Evolutionary conservation across 1,284 basidiomycete species (phyloP).

Genomic region (Austroboletus rostrupii): DNA sequence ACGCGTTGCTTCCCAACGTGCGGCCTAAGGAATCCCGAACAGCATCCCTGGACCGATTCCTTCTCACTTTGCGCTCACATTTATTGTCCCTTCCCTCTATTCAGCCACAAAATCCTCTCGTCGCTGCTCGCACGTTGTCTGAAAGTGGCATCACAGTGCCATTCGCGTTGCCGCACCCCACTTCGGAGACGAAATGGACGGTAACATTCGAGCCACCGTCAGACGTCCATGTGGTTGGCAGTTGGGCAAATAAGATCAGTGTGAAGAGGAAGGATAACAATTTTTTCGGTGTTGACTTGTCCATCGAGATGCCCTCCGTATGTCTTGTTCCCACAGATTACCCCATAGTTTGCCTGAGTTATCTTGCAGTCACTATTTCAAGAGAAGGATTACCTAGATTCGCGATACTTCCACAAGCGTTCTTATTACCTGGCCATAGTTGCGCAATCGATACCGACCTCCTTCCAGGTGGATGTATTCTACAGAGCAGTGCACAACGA

Average conservation of each 20-base stretch:
- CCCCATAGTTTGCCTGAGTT: neutral
- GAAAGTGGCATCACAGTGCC: constrained; percentile 56
- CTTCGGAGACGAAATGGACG: constrained; percentile 74
- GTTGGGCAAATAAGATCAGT: constrained; percentile 66
- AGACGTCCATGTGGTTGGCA: constrained; percentile 70
- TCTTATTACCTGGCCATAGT: constrained; percentile 87
- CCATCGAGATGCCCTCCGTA: constrained; percentile 84
- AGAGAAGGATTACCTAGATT: constrained; percentile 91
- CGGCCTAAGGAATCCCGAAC: constrained; percentile 57
- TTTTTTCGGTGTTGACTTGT: constrained; percentile 77
- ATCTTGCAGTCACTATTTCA: constrained; percentile 70
- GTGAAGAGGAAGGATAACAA: constrained; percentile 63
- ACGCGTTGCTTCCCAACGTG: constrained; percentile 74
- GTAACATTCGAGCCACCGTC: constrained; percentile 67
- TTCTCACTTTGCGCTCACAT: constrained; percentile 57
- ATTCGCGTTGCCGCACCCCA: constrained; percentile 59
- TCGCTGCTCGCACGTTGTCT: constrained; percentile 50
- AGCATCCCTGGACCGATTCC: constrained; percentile 59
- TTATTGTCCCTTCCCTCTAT: constrained; percentile 58
- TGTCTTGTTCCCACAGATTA: constrained; percentile 25
- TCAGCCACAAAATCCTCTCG: constrained; percentile 61
- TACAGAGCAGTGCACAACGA: constrained; percentile 65
- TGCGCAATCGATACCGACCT: constrained; percentile 57
- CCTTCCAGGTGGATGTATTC: constrained; percentile 50
- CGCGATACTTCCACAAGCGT: constrained; percentile 90